Conservation (phyloP, 1,139 yeast species). For the Saccharomyces hybrid region DNA sequence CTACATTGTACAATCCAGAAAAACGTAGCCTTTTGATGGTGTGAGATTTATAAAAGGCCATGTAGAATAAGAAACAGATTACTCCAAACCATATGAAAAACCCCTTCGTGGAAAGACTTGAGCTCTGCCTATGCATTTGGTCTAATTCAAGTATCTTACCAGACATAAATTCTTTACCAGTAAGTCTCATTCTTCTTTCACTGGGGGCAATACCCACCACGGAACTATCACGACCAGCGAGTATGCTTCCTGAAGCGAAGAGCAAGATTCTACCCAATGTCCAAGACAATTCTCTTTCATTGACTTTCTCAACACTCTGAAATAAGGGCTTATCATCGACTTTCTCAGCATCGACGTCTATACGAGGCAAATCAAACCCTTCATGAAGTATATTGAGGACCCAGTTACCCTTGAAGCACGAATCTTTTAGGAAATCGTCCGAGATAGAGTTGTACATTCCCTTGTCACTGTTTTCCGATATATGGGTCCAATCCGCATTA, state of each 20-base stretch:
- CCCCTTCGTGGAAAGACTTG: neutral
- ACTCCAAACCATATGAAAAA: neutral
- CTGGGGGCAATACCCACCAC: constrained; percentile 48
- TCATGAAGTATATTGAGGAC: constrained; percentile 68
- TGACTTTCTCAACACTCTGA: constrained; percentile 51
- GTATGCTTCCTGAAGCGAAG: constrained; percentile 50
- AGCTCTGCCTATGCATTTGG: neutral
- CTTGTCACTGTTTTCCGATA: constrained; percentile 42
- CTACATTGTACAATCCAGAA: neutral
- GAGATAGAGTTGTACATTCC: constrained; percentile 40
- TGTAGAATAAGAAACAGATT: neutral
- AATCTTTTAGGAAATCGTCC: constrained; percentile 46
- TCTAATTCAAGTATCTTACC: constrained; percentile 11
- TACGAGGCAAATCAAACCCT: constrained; percentile 66
- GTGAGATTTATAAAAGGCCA: neutral
- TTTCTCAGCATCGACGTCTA: constrained; percentile 35
- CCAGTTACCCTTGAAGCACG: constrained; percentile 82
- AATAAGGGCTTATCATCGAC: constrained; percentile 44
- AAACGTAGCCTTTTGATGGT: neutral
- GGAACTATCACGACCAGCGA: constrained; percentile 25
- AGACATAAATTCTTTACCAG: constrained; percentile 37
- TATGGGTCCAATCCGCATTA: constrained; percentile 53
- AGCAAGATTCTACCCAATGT: constrained; percentile 55
- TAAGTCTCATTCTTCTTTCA: constrained; percentile 32
- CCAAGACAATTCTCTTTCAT: constrained; percentile 61